Evolutionary conservation across 2,329 filamentous ascomycete genomes (phyloP).

Genomic region (Cytospora paraplurivora): DNA sequence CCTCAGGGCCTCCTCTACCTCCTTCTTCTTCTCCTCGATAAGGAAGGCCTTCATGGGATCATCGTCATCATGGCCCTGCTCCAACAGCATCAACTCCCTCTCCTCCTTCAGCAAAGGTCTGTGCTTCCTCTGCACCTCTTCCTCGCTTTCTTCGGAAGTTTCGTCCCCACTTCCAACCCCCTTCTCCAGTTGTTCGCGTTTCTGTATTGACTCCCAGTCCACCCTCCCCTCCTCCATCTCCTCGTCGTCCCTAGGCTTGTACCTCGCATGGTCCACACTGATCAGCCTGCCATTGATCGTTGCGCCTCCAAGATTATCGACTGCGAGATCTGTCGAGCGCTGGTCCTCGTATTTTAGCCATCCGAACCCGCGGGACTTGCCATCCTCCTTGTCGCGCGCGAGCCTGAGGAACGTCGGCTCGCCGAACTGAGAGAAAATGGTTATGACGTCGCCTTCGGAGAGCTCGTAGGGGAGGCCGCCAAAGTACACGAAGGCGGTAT

Average conservation of each 20-base stretch:
- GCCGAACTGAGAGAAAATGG: slow-evolving; percentile 96
- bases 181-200: slow-evolving; percentile 49
- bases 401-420: slow-evolving; percentile 94
- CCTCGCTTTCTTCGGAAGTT: slow-evolving; percentile 49
- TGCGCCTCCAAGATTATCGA: slow-evolving; percentile 91
- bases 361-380: slow-evolving; percentile 90
- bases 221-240: slow-evolving; percentile 61
- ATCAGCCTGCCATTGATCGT: slow-evolving; percentile 78
- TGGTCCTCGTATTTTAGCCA: slow-evolving; percentile 99
- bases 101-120: slow-evolving; percentile 79
- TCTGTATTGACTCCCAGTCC: slow-evolving; percentile 61
- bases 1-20: slow-evolving; percentile 71
- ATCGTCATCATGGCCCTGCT: slow-evolving; percentile 85
- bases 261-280: slow-evolving; percentile 89
- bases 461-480: slow-evolving; percentile 91
- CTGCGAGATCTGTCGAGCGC: slow-evolving; percentile 89
- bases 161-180: slow-evolving; percentile 44
- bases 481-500: slow-evolving; percentile 93
- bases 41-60: slow-evolving; percentile 96
- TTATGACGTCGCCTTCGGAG: slow-evolving; percentile 92
- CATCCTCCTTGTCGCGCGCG: slow-evolving; percentile 91
- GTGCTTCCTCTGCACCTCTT: slow-evolving; percentile 42
- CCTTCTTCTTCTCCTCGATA: slow-evolving; percentile 87
- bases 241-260: slow-evolving; percentile 83
- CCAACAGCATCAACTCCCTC: slow-evolving; percentile 72